A percentile compares a stretch with the other conserved stretches of the same genome.
These are phyloP conservation scores for Aphanomyces stellatus DNA, from an alignment of 352 stramenopile species.

Conservation along the genomic window DNA sequence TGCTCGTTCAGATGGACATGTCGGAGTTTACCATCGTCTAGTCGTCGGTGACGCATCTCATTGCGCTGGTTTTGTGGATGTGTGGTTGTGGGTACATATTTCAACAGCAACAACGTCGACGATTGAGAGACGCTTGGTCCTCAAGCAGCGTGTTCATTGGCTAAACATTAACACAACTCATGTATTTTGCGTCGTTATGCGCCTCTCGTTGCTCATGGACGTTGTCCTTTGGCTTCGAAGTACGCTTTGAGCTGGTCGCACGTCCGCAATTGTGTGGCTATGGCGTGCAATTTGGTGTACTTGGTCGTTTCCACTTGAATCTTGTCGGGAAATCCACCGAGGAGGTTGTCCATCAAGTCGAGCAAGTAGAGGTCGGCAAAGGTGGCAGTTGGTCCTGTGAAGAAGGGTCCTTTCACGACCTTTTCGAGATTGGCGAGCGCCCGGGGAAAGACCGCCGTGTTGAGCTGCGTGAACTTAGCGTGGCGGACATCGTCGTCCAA, in stretches of 20 bases:
- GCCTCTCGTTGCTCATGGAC: too few species aligned
- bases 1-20: conserved; percentile 94
- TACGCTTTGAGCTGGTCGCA: neutral
- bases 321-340: conserved; percentile 22
- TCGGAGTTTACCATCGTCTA: conserved; percentile 84
- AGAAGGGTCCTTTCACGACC: conserved; percentile 35
- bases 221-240: neutral
- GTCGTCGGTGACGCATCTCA: too few species aligned
- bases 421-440: conserved; percentile 34
- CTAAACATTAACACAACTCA: too few species aligned
- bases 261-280: conserved; percentile 20
- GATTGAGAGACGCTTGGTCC: too few species aligned
- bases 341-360: conserved; percentile 29
- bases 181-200: too few species aligned
- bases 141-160: too few species aligned
- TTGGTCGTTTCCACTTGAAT: conserved; percentile 20
- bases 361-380: conserved; percentile 38
- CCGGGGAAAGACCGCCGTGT: conserved; percentile 25
- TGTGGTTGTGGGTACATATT: too few species aligned
- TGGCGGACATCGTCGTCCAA: conserved; percentile 30
- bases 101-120: too few species aligned
- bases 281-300: conserved; percentile 38
- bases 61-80: too few species aligned
- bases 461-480: conserved; percentile 21
- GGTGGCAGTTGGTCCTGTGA: conserved; percentile 34